A percentile compares a stretch with the other conserved stretches of the same genome.
These are phyloP conservation scores for Kalanchoe fedtschenkoi DNA, from an alignment of 164 flowering plant species.

Conservation along the genomic window DNA sequence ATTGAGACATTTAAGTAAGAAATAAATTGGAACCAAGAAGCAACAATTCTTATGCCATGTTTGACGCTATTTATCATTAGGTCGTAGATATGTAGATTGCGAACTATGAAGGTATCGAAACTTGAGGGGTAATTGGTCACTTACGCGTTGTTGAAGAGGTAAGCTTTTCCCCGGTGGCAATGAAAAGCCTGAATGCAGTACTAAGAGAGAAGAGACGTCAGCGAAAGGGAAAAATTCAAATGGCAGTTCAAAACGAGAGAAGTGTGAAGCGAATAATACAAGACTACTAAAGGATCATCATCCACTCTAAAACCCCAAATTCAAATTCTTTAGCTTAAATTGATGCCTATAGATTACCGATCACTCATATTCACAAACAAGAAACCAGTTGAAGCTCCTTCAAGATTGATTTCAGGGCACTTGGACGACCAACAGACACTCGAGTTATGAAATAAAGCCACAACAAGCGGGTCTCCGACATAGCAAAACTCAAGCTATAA, in stretches of 20 bases:
- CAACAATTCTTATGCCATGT: neutral
- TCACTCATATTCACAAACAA: neutral
- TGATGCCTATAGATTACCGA: neutral
- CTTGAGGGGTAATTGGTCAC: slow-evolving; percentile 9
- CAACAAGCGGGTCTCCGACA: too few relatives aligned
- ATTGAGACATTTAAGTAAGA: neutral
- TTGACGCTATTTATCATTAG: neutral
- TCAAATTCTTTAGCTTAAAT: neutral
- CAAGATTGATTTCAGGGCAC: too few relatives aligned
- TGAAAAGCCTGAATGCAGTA: slow-evolving; percentile 49
- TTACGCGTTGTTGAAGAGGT: slow-evolving; percentile 65
- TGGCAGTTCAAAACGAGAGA: neutral
- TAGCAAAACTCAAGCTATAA: too few relatives aligned
- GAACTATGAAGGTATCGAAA: neutral
- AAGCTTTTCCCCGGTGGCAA: slow-evolving; percentile 70
- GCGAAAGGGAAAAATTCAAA: neutral
- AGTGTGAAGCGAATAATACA: neutral
- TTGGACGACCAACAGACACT: too few relatives aligned
- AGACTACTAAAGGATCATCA: too few relatives aligned
- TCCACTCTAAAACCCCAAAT: neutral
- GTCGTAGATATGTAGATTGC: too few relatives aligned
- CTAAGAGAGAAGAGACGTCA: slow-evolving; percentile 9
- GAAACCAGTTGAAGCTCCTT: too few relatives aligned
- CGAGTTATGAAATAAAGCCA: neutral
- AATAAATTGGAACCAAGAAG: neutral